Evolutionary conservation across 2,329 filamentous ascomycete species (phyloP), one percentile per base, ranked within the genome.

Genomic region (Fusarium anguioides): DNA sequence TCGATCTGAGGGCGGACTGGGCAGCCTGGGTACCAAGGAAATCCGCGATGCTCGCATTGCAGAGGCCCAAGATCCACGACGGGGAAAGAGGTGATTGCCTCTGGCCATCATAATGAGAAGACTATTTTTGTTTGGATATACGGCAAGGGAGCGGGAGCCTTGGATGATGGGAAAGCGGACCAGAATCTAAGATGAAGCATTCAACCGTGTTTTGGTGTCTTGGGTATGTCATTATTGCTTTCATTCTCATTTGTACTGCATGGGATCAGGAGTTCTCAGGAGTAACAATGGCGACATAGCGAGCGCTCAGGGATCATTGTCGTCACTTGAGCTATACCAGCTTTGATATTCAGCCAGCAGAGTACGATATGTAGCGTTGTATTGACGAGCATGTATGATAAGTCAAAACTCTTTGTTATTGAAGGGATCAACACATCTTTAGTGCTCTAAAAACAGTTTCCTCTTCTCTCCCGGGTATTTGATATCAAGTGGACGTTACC

Each of bases 1-100:
- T 56, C 84, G 92, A 62, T 88, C 85, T 46, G 94, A 98, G 76
- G 96, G 96, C 6, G 96, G 96, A 0, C 78, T 95, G 60, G 95
- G 95, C 4, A 96, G 93, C 74, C 77, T 98, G 76, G 93, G 94
- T 4, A 98, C 95, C 6, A 97, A 94, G 81, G 95, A 98, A 83
- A 88, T 94, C 76, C 87, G 96, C 62, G 93, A 97, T 70, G 94
- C 90, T 79, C 88, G 94, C 77, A 89, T 87, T 74, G 84, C 88
- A 47, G 94, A 97, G 77, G 94, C 95, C 7, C 82, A 87, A 66
- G 91, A 97, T 82, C 94, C 94, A 41, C 87, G 94, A 74, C 85
- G 90, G 68, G 87, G 89, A 62, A 88, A 88, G 78, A 73, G 78
- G 50, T 86, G 67, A 75, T 21, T 18, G 26, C n/a, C 26, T 21